Evolutionary conservation across 768 basidiomycete species (phyloP), one percentile per base, ranked within the genome.

Genomic region (Amanita pseudoporphyria): DNA sequence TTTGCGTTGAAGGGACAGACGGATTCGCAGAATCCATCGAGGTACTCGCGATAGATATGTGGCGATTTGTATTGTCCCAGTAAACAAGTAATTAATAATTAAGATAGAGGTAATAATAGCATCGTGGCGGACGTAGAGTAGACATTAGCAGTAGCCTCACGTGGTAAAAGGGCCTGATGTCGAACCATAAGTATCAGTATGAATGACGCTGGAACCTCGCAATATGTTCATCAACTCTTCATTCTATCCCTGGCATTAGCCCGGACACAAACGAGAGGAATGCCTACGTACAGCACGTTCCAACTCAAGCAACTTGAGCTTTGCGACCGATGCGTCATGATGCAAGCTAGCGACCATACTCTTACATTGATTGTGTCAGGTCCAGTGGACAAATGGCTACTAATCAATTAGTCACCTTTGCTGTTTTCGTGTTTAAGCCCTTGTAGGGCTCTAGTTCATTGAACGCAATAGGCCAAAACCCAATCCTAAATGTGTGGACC

Each of bases 291-390:
- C 85, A 16, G 81, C 76, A 53, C 84, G 74, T 57, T 86, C 74
- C 21, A 87, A 67, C 57, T 87, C 84, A 38, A 84, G 69, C 26
- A 86, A 67, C 53, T 81, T 82, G 42, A 85, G 62, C 49, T 78
- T 79, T 14, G 74, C 63, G 3, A 79, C 66, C 0, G 77, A 73
- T 3, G 74, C 71, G 53, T 87, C 84, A 58, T 82, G 73, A 44
- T 85, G 81, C 5, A 87, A 71, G 21, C 80, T 80, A 0, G 83
- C 71, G 3, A 87, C 79, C 78, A 84, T 85, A 54, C 82, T 84
- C 85, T 87, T 28, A 53, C 6, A 22, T 26, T 24, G 36, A 1
- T 16, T 30, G 18, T 10, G 13, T 40, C 43, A 42, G 49, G 10
- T 10, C 36, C 19, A 26, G 24, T 40, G 36, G 43, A 26, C 44